Conservation (phyloP, 495 filamentous ascomycete genomes). For the Chaetomium fimeti region DNA sequence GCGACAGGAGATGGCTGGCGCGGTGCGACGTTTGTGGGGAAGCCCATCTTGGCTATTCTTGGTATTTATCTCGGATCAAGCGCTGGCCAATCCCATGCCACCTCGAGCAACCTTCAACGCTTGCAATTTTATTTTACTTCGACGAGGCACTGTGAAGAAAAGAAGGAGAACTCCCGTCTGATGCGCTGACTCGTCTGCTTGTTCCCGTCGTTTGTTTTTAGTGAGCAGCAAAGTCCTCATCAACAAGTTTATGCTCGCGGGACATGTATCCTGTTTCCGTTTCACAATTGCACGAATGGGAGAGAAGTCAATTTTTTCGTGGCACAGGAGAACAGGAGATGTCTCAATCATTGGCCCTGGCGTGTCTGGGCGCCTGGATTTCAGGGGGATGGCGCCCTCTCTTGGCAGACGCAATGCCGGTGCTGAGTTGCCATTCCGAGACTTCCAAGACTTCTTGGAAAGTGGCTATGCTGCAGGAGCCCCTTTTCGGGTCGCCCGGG, state of each 20-base stretch:
- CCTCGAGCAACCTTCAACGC: background rate
- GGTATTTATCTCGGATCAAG: background rate
- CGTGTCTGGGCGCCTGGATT: conserved; percentile 11
- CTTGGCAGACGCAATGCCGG: conserved; percentile 29
- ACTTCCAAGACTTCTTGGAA: conserved; percentile 22
- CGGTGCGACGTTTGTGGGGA: background rate
- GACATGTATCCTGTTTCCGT: background rate
- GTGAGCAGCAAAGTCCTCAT: too few relatives aligned
- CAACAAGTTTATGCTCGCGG: background rate
- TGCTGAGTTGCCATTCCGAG: conserved; percentile 15
- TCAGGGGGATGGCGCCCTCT: background rate
- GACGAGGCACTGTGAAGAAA: too few relatives aligned
- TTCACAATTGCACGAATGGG: background rate
- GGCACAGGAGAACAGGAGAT: background rate
- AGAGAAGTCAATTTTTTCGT: background rate
- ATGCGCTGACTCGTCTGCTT: too few relatives aligned
- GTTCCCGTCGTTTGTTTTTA: too few relatives aligned
- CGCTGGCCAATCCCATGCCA: background rate
- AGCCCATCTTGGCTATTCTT: background rate
- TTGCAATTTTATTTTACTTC: too few relatives aligned
- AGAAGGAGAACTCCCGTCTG: too few relatives aligned
- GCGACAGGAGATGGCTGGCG: background rate
- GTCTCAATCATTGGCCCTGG: conserved; percentile 18
- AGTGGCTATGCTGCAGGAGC: conserved; percentile 28
- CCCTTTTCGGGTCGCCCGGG: conserved; percentile 22